Evolutionary conservation across 78 protist species (phyloP), one percentile per base, ranked within the genome.

Genomic region (Protostelium mycophagum): DNA sequence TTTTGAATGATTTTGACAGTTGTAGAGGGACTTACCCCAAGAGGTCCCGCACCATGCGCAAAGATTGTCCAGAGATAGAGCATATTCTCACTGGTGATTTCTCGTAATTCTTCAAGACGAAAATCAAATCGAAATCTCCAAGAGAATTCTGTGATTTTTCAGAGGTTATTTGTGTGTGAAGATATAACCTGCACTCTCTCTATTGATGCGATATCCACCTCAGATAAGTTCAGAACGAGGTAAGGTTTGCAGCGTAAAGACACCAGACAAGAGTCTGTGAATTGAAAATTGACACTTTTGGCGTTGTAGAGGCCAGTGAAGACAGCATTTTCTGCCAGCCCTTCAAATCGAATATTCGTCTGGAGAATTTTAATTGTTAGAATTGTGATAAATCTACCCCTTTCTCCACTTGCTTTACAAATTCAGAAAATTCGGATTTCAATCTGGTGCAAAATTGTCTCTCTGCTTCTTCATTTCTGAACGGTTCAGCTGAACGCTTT

Each of bases 121-220:
- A 63, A 28, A 96, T 97, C 90, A 98, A 90, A 91, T 98, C 99
- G 85, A 97, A 98, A 89, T 93, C 96, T 39, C 89, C 84, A 34
- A 93, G 96, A 1, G 91, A 28, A 89, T 88, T 92, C 73, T 36
- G n/a, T n/a, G 37, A 16, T n/a, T n/a, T n/a, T n/a, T n/a, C n/a
- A n/a, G n/a, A n/a, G n/a, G n/a, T n/a, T n/a, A n/a, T n/a, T n/a
- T n/a, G n/a, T n/a, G n/a, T n/a, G n/a, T n/a, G n/a, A n/a, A n/a
- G n/a, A 51, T 25, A 16, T 25, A 51, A 51, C 73, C 85, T 85
- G 88, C 35, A 97, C 98, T 34, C 99, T 91, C 91, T 98, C 99
- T 63, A 98, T 92, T 88, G 97, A 90, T 35, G 95, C 99, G 34
- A 97, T 86, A 90, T 97, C 98, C 39, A 98, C 91, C 83, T 97